Conservation (phyloP, 2,329 filamentous ascomycete genomes). For the Aspergillus viridinutans region DNA sequence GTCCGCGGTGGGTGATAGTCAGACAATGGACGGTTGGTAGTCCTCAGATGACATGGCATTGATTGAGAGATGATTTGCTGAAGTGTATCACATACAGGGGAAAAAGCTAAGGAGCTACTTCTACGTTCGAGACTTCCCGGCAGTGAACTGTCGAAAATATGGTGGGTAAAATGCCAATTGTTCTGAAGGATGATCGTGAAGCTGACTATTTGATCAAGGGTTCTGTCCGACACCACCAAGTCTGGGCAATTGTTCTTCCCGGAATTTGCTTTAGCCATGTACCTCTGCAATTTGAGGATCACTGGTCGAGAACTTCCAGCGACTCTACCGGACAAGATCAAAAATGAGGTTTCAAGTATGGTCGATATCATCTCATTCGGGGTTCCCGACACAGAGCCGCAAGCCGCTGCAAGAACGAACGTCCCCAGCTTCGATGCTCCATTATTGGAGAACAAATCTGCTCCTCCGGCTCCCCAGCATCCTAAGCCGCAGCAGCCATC, state of each 20-base stretch:
- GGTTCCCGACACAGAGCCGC: slow-evolving; percentile 66
- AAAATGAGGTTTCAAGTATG: slow-evolving; percentile 98
- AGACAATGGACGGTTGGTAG: slow-evolving; percentile 69
- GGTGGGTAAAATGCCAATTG: slow-evolving; percentile 51
- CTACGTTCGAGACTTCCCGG: slow-evolving; percentile 84
- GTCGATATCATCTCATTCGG: slow-evolving; percentile 98
- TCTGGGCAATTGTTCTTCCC: slow-evolving; percentile 95
- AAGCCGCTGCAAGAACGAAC: slow-evolving; percentile 56
- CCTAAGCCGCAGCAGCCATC: slow-evolving; percentile 68
- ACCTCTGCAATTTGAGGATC: slow-evolving; percentile 89
- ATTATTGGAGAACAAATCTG: slow-evolving; percentile 45
- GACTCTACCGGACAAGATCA: slow-evolving; percentile 74
- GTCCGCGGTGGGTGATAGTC: slow-evolving; percentile 78
- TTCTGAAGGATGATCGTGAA: slow-evolving; percentile 1
- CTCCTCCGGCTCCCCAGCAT: slow-evolving; percentile 55
- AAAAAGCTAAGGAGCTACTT: slow-evolving; percentile 86
- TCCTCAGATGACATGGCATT: neutral
- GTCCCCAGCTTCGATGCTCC: slow-evolving; percentile 66
- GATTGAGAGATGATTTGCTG: slow-evolving; percentile 6
- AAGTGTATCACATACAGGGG: slow-evolving; percentile 41
- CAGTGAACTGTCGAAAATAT: slow-evolving; percentile 85
- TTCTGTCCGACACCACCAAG: slow-evolving; percentile 89
- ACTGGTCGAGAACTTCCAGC: slow-evolving; percentile 78
- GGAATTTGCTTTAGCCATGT: slow-evolving; percentile 97
- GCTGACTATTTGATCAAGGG: slow-evolving; percentile 51